Base-by-base conservation (phyloP, 495 filamentous ascomycete species). In the Penicillium manginii region DNA sequence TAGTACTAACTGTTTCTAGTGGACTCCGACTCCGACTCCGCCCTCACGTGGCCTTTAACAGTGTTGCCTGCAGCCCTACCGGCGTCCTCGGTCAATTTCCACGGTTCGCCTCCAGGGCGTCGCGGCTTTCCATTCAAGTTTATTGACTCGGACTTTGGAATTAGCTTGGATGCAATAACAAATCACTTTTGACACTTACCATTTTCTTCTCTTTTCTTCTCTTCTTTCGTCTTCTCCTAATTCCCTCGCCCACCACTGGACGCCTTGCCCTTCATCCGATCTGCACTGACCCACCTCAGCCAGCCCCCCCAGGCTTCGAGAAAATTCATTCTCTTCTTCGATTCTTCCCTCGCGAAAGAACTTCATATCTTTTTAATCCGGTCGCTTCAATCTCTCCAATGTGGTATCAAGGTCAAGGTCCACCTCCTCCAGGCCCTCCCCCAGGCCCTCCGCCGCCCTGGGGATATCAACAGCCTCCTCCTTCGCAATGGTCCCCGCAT, bases 381-480 rank as follows among this genome's bases (percentile, higher is more conserved):
- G 5, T 49, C 32, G 33, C 47, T 35, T 49, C 18, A 37, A 10
- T 23, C 23, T n/a, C 43, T 33, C 2, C 40, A 12, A 66, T 75
- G 72, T 67, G 68, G 62, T 65, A 72, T 59, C 65, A 61, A 29
- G 62, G 61, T 48, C 66, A 43, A n/a, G 40, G 26, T 1, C 26
- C 64, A 33, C 67, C 64, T 15, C 63, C 60, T 6, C 62, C 58
- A 31, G 63, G 61, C 17, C 67, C 64, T 15, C 63, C 60, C 4
- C 62, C 58, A 31, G 63, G 61, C 17, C 60, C 59, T 53, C 59
- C 65, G 54, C 58, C 64, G 42, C 62, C 64, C 18, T 63, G 58
- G 67, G 64, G 68, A 19, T 66, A 69, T 71, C 63, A 66, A 45
- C 54, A 47, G 9, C 46, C 47, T 31, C 62, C 62, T 32, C 55